These are phyloP conservation scores for Rugonectria rugulosa DNA, from an alignment of 2,329 filamentous ascomycete species.

Conservation along the genomic window DNA sequence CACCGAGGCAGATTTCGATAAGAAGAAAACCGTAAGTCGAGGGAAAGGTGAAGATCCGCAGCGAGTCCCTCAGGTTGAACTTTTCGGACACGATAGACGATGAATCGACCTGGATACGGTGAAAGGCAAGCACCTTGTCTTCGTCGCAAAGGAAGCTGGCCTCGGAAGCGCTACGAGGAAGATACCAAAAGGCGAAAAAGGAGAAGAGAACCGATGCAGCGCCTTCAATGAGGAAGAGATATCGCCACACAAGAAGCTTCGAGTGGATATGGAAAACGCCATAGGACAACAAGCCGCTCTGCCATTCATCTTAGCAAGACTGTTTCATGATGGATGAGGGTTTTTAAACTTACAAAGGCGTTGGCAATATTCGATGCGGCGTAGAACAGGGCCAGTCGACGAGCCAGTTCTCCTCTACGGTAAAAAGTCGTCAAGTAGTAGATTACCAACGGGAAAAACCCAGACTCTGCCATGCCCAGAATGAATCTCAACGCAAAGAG, in stretches of 20 bases:
- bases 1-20: too few species aligned
- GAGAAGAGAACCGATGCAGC: slow-evolving; percentile 43
- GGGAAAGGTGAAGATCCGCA: slow-evolving; percentile 54
- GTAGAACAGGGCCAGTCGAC: slow-evolving; percentile 62
- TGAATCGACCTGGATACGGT: slow-evolving; percentile 51
- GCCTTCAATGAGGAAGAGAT: slow-evolving; percentile 67
- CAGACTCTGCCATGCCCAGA: slow-evolving; percentile 52
- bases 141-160: slow-evolving; percentile 49
- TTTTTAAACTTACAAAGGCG: too few species aligned
- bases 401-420: slow-evolving; percentile 67
- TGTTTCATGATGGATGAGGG: too few species aligned
- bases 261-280: slow-evolving; percentile 66
- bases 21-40: slow-evolving; percentile 49
- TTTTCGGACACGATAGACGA: slow-evolving; percentile 45
- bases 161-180: slow-evolving; percentile 48
- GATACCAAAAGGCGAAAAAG: slow-evolving; percentile 26
- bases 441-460: slow-evolving; percentile 56
- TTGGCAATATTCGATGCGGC: slow-evolving; percentile 70
- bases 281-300: slow-evolving; percentile 65
- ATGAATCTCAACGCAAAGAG: slow-evolving; percentile 54
- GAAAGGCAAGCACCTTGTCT: slow-evolving; percentile 53
- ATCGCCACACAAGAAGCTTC: slow-evolving; percentile 62
- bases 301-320: too few species aligned
- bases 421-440: slow-evolving; percentile 59
- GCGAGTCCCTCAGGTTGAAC: slow-evolving; percentile 49